phyloP scores from a whole-genome alignment of 83 land plant genomes.

The Diphasiastrum complanatum region DNA sequence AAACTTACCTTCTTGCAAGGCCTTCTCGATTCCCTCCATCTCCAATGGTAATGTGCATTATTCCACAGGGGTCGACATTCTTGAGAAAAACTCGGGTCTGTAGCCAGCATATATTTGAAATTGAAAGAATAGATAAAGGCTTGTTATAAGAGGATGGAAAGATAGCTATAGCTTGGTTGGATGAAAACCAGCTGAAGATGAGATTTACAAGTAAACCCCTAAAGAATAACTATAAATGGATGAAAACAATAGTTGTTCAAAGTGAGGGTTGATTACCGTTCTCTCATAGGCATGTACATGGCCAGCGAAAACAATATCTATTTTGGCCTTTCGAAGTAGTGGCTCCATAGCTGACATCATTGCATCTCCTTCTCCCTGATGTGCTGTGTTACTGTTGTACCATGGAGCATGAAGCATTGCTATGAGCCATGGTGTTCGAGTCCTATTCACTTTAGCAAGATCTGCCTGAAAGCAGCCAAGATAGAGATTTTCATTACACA shows the following conservation, averaged over 20 bases:
- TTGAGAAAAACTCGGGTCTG: not conserved
- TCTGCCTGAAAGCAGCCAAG: conserved; percentile 13
- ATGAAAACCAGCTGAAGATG: no score
- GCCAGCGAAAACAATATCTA: conserved; percentile 30
- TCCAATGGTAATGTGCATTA: not conserved
- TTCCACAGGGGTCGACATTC: not conserved
- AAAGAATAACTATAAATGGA: no score
- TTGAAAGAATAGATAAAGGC: no score
- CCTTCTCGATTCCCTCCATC: not conserved
- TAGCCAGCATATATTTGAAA: no score
- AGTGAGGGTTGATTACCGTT: no score
- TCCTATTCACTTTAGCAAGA: conserved; percentile 24
- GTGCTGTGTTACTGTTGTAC: conserved; percentile 25
- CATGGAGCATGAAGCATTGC: conserved; percentile 33
- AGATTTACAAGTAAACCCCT: no score
- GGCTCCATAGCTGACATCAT: conserved; percentile 31
- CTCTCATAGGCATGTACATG: conserved; percentile 35
- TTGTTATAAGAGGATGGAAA: no score
- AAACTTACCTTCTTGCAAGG: not conserved
- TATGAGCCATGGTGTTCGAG: conserved; percentile 26
- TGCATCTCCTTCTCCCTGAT: conserved; percentile 25
- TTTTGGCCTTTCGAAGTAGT: conserved; percentile 14
- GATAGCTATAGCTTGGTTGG: no score
- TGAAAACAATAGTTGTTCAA: no score
- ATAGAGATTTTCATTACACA: not conserved